Base-by-base conservation (phyloP, 129 eudicot genomes). In the Lonicera japonica region DNA sequence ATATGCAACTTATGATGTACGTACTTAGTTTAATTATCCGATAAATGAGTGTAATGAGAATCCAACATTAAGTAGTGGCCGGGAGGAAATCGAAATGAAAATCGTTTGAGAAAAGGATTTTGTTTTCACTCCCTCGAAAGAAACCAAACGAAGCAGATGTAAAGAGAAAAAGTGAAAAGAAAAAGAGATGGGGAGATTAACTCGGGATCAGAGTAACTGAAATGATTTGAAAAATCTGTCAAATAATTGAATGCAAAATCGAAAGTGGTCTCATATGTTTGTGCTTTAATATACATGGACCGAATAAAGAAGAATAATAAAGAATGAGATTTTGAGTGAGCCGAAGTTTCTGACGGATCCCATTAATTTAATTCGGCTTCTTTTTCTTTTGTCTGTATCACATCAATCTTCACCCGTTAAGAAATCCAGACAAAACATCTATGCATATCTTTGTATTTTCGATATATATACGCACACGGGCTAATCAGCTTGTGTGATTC, bases 131-230 rank as follows among this genome's bases (percentile, higher is more conserved):
- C 50, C 16, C 50, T 43, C 56, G 23, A 29, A 29, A 29, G 21
- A 17, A n/a, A 29, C 61, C 61, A 57, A 53, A 25, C 29, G n/a
- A n/a, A n/a, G n/a, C n/a, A 24, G 58, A 51, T 21, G 10, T 67
- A 21, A 8, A 54, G 60, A 76, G 60, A 70, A 70, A 79, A 62
- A 52, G 59, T 56, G 41, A 64, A 60, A 66, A 57, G 20, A 43
- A 19, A 73, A 61, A 75, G 71, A 80, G 76, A 79, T 68, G 65
- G 63, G 75, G 48, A n/a, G n/a, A n/a, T n/a, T n/a, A n/a, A 68
- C 67, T 80, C 75, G 83, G 86, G 86, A 81, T 77, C 77, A 58
- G 77, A 69, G 61, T 4, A 52, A 12, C 25, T 50, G 54, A 39
- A 66, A 34, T 39, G 67, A 60, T 43, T 43, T 43, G 16, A 71